Base-by-base conservation (phyloP, 768 basidiomycete genomes). In the Suillus alpinus region DNA sequence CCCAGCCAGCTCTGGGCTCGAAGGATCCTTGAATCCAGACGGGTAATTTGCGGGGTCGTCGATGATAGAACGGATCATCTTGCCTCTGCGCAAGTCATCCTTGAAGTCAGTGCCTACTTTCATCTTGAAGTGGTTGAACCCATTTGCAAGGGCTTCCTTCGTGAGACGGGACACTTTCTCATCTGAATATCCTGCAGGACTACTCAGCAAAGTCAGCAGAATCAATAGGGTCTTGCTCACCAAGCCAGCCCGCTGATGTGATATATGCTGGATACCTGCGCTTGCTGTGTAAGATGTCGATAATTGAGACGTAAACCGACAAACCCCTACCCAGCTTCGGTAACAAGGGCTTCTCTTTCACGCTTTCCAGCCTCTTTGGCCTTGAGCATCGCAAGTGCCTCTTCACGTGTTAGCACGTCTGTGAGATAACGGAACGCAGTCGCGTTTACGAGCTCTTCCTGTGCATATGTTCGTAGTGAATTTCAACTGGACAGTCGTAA, bases 101-200 rank as follows among this genome's bases (percentile, higher is more conserved):
- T 86, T 83, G 59, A 84, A 80, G 75, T 91, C 82, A 29, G 90
- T 88, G 57, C 96, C 96, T 65, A 98, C 96, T 79, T 98, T 98
- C 88, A 98, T 95, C 78, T 98, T 98, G 85, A 98, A 98, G 77
- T 97, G 95, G 77, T 93, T 96, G 84, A 98, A 98, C 23, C 95
- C 95, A 47, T 83, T 85, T 26, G 82, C 75, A 56, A 98, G 80
- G 36, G 94, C 92, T 70, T 95, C 92, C 68, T 86, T 87, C 9
- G 94, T 97, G 56, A 98, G 83, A 8, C 86, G 83, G 1, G 86
- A 83, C 29, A 98, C 86, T 71, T 97, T 97, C 71, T 96, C 95
- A 71, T 98, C 95, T 18, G 83, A 86, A 76, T 98, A 98, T 3
- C 94, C 91, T 86, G 29, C 56, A 31, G 13, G 12, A 62, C 44